Conservation (phyloP, 305 asterid genomes). For the Rubia peregrina region DNA sequence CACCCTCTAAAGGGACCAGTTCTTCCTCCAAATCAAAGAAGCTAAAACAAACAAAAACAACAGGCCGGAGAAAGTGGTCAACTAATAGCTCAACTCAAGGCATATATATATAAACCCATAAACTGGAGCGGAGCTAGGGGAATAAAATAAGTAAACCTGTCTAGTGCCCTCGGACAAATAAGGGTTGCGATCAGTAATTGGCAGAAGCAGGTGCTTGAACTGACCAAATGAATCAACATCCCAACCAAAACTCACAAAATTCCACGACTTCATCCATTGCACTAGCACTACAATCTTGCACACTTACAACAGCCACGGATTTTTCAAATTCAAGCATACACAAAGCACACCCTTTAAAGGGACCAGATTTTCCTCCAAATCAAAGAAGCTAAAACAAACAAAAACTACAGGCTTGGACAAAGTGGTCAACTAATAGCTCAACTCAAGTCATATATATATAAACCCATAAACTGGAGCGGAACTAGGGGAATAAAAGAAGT, state of each 20-base stretch:
- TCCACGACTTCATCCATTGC: not conserved
- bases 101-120: no score
- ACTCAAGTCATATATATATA: no score
- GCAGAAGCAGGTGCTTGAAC: constrained; percentile 84
- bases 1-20: not conserved
- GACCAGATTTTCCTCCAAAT: no score
- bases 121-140: not conserved
- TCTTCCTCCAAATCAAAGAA: no score
- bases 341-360: not conserved
- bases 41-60: not conserved
- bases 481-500: not conserved
- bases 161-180: constrained; percentile 86
- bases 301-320: not conserved
- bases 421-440: not conserved
- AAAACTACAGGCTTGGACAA: not conserved
- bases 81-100: not conserved
- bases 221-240: constrained; percentile 41
- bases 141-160: constrained; percentile 42
- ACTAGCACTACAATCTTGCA: not conserved
- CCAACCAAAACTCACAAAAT: not conserved
- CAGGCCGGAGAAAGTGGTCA: not conserved
- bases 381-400: not conserved
- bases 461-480: not conserved
- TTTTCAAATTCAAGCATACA: not conserved
- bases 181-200: constrained; percentile 81